Base-by-base conservation (phyloP, 1,284 basidiomycete genomes). In the Exobasidium rhododendri region DNA sequence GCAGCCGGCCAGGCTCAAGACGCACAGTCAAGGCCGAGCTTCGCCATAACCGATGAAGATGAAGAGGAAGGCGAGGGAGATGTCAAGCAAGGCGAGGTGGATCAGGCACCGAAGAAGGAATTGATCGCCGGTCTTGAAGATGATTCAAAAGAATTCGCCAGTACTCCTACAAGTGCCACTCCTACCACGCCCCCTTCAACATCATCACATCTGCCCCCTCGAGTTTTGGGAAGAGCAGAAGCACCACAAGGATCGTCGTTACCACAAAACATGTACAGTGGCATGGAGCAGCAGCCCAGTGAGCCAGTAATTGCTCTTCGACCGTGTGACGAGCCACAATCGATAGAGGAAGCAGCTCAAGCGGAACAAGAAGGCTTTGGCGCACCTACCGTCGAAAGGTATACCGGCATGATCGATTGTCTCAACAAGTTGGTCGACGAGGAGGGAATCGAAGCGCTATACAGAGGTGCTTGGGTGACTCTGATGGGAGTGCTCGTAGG, bases 271-370 rank as follows among this genome's bases (percentile, higher is more conserved):
- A 17, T 45, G 22, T 46, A 50, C 14, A 26, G 14, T 50, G 47
- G 47, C 13, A 50, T 28, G 13, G 47, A 26, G 24, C n/a, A 50
- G 24, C 20, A 50, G 28, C 10, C n/a, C 70, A 64, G 66, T 10
- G 77, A 79, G 57, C 77, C 77, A 2, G 75, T 79, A 31, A 78
- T 77, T 45, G 74, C 75, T 17, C 59, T 79, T 45, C 71, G 77
- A 28, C 76, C 75, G 13, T 76, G 75, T 59, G 71, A 75, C 32
- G 69, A 74, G 43, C 61, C 49, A 43, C 11, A n/a, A 55, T 44
- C 46, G 20, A 30, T 47, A 50, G 43, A 55, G 56, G 61, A 70
- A 28, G 61, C 67, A 2, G 66, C 64, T 45, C 61, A 69, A 44
- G 71, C 68, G 40, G 70, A 67, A n/a, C 66, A 67, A 4, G 67